Evolutionary conservation across 331 rosid species (phyloP).

Genomic region (Arachis monticola): DNA sequence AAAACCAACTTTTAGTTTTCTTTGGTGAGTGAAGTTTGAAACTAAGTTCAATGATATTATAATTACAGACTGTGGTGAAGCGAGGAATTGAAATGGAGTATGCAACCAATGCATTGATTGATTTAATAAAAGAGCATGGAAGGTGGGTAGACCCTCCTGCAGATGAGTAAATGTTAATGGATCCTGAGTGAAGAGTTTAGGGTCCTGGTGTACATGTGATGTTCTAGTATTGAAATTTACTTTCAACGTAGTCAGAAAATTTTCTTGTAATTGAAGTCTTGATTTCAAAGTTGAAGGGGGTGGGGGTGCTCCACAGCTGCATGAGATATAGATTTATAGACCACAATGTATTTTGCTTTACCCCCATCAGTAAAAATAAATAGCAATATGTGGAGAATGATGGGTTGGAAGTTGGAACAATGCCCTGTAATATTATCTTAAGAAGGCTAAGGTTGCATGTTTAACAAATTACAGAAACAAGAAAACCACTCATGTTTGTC

Average conservation of each 20-base stretch:
- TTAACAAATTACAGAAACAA: background rate
- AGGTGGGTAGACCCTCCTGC: constrained; percentile 95
- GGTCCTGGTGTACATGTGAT: constrained; percentile 17
- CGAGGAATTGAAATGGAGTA: constrained; percentile 94
- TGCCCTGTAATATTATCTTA: background rate
- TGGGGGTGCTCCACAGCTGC: constrained; percentile 15
- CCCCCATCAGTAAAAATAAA: background rate
- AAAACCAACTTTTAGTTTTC: background rate
- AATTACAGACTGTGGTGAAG: constrained; percentile 81
- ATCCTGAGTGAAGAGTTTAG: constrained; percentile 6
- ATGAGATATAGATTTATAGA: background rate
- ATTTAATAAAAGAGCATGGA: constrained; percentile 89
- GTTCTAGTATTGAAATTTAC: constrained; percentile 3
- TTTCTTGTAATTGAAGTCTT: constrained; percentile 3
- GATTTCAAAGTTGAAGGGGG: background rate
- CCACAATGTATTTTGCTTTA: constrained; percentile 7
- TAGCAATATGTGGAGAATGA: background rate
- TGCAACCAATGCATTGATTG: constrained; percentile 92
- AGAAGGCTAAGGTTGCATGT: background rate
- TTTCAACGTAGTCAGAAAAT: constrained; percentile 24
- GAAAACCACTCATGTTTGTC: background rate
- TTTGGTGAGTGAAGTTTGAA: constrained; percentile 32
- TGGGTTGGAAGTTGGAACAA: background rate
- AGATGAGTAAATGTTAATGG: constrained; percentile 54
- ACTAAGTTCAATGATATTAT: constrained; percentile 23